phyloP scores from a whole-genome alignment of 805 yeast species.

The Candida namnaoensis region DNA sequence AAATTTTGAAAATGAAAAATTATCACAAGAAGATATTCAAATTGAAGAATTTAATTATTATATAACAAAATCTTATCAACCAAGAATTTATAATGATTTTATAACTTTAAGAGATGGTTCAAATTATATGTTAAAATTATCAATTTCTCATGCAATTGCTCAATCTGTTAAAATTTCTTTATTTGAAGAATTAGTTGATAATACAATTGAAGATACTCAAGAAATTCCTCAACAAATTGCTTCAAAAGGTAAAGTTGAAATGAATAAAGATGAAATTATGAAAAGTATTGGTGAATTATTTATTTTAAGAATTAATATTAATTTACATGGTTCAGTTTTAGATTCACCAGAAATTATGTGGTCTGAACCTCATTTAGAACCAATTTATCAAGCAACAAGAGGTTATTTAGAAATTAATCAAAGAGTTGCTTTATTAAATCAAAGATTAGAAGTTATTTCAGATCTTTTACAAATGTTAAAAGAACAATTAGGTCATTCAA shows the following conservation, averaged over 20 bases:
- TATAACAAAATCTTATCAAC: slow-evolving; percentile 89
- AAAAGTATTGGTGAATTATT: slow-evolving; percentile 94
- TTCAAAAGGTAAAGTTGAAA: slow-evolving; percentile 85
- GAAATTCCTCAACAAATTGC: slow-evolving; percentile 97
- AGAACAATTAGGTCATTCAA: slow-evolving; percentile 93
- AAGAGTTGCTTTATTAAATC: slow-evolving; percentile 82
- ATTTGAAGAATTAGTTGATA: slow-evolving; percentile 93
- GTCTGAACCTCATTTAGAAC: slow-evolving; percentile 97
- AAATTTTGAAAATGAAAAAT: slow-evolving; percentile 85
- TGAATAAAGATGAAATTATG: slow-evolving; percentile 94
- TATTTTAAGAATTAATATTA: slow-evolving; percentile 75
- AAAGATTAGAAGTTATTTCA: slow-evolving; percentile 86
- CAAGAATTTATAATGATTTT: slow-evolving; percentile 91
- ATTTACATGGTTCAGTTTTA: slow-evolving; percentile 77
- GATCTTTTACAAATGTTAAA: slow-evolving; percentile 93
- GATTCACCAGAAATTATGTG: slow-evolving; percentile 98
- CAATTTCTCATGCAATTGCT: slow-evolving; percentile 92
- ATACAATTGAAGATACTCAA: slow-evolving; percentile 94
- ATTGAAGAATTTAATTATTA: slow-evolving; percentile 93
- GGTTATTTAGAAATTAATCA: slow-evolving; percentile 94
- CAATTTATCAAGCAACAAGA: slow-evolving; percentile 93
- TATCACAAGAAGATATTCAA: slow-evolving; percentile 88
- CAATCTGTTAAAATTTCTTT: slow-evolving; percentile 93
- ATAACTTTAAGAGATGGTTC: slow-evolving; percentile 83
- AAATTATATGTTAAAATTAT: slow-evolving; percentile 85